phyloP scores from a whole-genome alignment of 305 asterid genomes.

The Rubia tinctorum region DNA sequence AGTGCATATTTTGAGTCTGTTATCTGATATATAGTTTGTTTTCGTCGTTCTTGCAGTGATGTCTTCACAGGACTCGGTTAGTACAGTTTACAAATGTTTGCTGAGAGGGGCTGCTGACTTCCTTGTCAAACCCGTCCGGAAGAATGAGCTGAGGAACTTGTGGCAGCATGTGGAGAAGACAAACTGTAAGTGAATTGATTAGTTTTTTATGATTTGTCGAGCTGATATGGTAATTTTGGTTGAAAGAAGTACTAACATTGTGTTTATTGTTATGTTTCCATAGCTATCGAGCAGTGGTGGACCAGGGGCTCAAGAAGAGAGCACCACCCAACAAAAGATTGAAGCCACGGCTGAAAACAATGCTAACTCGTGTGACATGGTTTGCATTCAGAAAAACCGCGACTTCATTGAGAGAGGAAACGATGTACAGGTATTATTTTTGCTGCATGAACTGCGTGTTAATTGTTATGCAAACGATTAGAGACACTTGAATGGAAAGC shows the following conservation, averaged over 20 bases:
- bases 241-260: slow-evolving; percentile 6
- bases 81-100: slow-evolving; percentile 94
- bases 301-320: slow-evolving; percentile 70
- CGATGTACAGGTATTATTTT: slow-evolving; percentile 66
- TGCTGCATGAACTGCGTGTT: neutral
- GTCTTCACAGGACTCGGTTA: slow-evolving; percentile 86
- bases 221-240: neutral
- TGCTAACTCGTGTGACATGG: slow-evolving; percentile 67
- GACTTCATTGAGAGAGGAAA: slow-evolving; percentile 80
- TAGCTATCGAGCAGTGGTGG: slow-evolving; percentile 53
- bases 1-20: slow-evolving; percentile 3
- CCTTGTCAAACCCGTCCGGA: slow-evolving; percentile 90
- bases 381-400: slow-evolving; percentile 61
- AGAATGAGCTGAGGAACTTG: slow-evolving; percentile 87
- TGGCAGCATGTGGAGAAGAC: slow-evolving; percentile 99
- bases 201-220: slow-evolving; percentile 6
- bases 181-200: slow-evolving; percentile 54
- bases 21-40: neutral
- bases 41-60: slow-evolving; percentile 59
- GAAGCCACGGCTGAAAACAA: slow-evolving; percentile 93
- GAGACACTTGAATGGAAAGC: neutral
- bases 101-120: slow-evolving; percentile 93
- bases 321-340: slow-evolving; percentile 53
- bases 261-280: slow-evolving; percentile 17
- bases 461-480: neutral